A percentile compares a stretch with the other conserved stretches of the same genome.
These are phyloP conservation scores for Rhexocercosporidium sp. DNA, from an alignment of 2,329 filamentous ascomycete genomes.

Conservation along the genomic window DNA sequence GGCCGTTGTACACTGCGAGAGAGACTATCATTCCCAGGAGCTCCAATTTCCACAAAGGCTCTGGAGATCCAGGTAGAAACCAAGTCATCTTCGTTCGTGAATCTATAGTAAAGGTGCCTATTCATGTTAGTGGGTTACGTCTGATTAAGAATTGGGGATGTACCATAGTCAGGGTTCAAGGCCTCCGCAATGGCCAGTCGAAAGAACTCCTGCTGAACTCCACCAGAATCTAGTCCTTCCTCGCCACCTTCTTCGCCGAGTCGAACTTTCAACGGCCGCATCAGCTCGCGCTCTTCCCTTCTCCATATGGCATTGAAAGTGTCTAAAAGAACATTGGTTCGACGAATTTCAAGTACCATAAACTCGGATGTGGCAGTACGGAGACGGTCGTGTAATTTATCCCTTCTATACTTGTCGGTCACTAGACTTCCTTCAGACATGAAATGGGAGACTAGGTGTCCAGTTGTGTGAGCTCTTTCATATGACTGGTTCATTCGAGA, in stretches of 20 bases:
- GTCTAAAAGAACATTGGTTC: constrained; percentile 72
- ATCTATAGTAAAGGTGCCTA: constrained; percentile 79
- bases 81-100: constrained; percentile 78
- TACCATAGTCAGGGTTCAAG: constrained; percentile 75
- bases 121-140: constrained; percentile 14
- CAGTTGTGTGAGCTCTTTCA: constrained; percentile 68
- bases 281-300: constrained; percentile 78
- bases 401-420: constrained; percentile 61
- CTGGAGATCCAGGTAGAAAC: constrained; percentile 83
- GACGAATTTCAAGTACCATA: constrained; percentile 70
- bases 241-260: constrained; percentile 84
- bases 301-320: constrained; percentile 90
- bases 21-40: constrained; percentile 87
- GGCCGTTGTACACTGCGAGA: constrained; percentile 88
- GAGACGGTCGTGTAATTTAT: constrained; percentile 66
- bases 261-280: constrained; percentile 86
- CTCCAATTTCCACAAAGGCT: constrained; percentile 89
- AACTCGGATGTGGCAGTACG: constrained; percentile 72
- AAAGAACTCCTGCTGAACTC: constrained; percentile 97
- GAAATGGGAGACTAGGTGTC: constrained; percentile 58
- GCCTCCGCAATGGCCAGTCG: constrained; percentile 80
- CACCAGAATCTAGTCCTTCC: constrained; percentile 90
- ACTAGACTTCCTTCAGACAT: constrained; percentile 60
- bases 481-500: constrained; percentile 82
- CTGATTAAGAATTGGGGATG: constrained; percentile 33